Percentiles rank a stretch among this genome's conserved stretches.
phyloP scores from a whole-genome alignment of 148 eudicot species.

The Suaeda aralocaspica region DNA sequence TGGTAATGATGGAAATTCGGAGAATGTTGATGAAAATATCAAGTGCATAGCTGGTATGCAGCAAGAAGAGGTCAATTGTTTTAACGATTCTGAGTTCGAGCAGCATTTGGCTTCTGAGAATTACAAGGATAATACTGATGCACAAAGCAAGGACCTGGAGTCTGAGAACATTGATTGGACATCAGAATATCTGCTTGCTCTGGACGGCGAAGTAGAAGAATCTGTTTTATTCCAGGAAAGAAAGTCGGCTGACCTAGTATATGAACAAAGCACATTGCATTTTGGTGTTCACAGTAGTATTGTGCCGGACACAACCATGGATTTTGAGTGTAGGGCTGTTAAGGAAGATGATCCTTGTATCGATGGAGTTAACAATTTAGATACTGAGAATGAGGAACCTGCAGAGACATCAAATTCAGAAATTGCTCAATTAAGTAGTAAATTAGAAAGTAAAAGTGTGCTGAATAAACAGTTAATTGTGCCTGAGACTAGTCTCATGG shows the following conservation, averaged over 20 bases:
- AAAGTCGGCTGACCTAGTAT: background rate
- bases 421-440: too few relatives aligned
- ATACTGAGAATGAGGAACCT: background rate
- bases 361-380: background rate
- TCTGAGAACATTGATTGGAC: background rate
- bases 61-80: background rate
- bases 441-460: too few relatives aligned
- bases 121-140: background rate
- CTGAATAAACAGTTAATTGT: too few relatives aligned
- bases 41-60: background rate
- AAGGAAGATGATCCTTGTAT: background rate
- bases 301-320: background rate
- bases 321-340: background rate
- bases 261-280: background rate
- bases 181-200: background rate
- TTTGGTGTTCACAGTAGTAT: background rate
- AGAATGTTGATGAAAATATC: background rate
- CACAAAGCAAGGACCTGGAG: conserved; percentile 2
- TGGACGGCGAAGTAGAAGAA: background rate
- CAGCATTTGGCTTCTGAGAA: background rate
- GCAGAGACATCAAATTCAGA: conserved; percentile 1
- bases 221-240: background rate
- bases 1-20: background rate
- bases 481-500: background rate
- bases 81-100: background rate